Base-by-base conservation (phyloP, 495 filamentous ascomycete species). In the Aspergillus asperescens region DNA sequence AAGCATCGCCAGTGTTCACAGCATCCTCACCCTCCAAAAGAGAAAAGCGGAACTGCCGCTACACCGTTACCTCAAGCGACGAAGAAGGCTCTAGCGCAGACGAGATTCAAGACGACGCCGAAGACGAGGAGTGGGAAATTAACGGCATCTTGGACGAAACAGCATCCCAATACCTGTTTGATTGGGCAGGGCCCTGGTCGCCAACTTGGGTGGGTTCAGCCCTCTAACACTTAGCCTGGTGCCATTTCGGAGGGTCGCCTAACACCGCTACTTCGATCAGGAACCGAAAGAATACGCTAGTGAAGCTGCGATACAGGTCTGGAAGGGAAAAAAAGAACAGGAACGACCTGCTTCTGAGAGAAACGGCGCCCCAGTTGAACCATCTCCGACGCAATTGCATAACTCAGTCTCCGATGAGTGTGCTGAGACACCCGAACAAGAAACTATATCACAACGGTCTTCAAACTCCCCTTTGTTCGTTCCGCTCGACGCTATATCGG, bases 251-350 rank as follows among this genome's bases (percentile, higher is more conserved):
- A 46, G 28, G 15, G 10, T 15, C 20, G 16, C 25, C 19, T 52
- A 44, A 52, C 13, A 6, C n/a, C 16, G 29, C 9, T 7, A 5
- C 23, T 16, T 43, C 24, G 7, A 40, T 22, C 50, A 76, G 72
- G 66, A 74, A 66, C 70, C 70, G 13, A 74, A 71, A 54, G 60
- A 59, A 40, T 61, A 70, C 67, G 71, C 66, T 20, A 70, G 57
- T 55, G 63, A 61, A 23, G 46, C 52, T 32, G 71, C 71, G 19
- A 52, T 69, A 24, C 42, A 62, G 16, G 55, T 50, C 32, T 73
- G 72, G 72, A 56, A 73, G 43, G 54, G 56, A 13, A 59, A 56
- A 25, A 63, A 65, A 38, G 31, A 57, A 39, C 27, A 40, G 54
- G 16, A 24, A 16, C 13, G 39, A 28, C 7, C 35, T 29, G 29